A percentile compares a stretch with the other conserved stretches of the same genome.
Conservation (phyloP, 441 rosid genomes). For the Gossypium aridum region DNA sequence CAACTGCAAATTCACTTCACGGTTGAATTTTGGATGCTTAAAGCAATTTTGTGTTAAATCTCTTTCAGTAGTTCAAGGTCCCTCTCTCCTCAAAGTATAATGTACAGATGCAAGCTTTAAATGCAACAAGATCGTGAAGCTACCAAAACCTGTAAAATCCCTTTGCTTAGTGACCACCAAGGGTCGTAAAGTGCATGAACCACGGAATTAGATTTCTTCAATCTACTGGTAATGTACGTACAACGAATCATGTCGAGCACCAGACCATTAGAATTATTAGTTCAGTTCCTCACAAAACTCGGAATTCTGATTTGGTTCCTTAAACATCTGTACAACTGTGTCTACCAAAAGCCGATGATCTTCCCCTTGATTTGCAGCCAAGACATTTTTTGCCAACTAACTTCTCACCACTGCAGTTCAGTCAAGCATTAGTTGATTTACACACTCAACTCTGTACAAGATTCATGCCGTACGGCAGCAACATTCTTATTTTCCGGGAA, state of each 20-base stretch:
- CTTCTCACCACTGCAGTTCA: neutral
- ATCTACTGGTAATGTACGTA: conserved; percentile 15
- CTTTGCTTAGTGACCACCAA: neutral
- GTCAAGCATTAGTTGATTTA: conserved; percentile 18
- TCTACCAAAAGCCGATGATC: conserved; percentile 13
- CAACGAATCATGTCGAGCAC: conserved; percentile 21
- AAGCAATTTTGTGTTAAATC: too few relatives aligned
- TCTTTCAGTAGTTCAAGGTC: too few relatives aligned
- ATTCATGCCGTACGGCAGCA: conserved; percentile 16
- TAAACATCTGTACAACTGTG: conserved; percentile 41
- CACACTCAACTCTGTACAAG: conserved; percentile 25
- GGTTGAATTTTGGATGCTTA: neutral
- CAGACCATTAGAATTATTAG: neutral
- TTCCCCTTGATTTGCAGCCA: conserved; percentile 10
- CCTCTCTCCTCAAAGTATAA: too few relatives aligned
- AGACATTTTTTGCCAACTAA: neutral
- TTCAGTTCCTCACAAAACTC: conserved; percentile 19
- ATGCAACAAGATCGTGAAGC: too few relatives aligned
- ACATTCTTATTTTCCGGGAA: conserved; percentile 19
- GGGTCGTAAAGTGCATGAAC: neutral
- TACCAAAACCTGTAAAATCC: neutral
- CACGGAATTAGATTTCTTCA: conserved; percentile 10
- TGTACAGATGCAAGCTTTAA: too few relatives aligned
- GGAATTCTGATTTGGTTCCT: conserved; percentile 19
- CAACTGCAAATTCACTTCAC: neutral